Evolutionary conservation across 805 yeast species (phyloP), one percentile per base, ranked within the genome.

Genomic region (Myxozyma vanderwaltii): DNA sequence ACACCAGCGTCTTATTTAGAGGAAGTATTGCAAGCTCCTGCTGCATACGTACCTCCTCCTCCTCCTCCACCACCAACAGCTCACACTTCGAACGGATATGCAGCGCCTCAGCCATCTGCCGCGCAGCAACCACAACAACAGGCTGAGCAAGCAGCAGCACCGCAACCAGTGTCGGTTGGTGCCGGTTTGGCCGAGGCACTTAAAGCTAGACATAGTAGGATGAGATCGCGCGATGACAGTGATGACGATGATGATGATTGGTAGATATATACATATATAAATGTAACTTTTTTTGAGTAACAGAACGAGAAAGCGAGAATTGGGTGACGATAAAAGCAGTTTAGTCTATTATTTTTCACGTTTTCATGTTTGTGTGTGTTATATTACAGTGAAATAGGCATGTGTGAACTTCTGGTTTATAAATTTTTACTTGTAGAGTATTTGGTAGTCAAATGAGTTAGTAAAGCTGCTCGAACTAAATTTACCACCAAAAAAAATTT

Each of bases 1-100:
- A 92, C 94, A 12, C 99, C 99, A 13, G 86, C 94, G 23, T 88
- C 91, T n/a, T 94, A 91, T 71, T 83, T 92, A 69, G 84, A 77
- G 60, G 72, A 72, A 40, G 60, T 45, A 15, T 56, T 64, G 13
- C 45, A 67, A 3, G 56, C 68, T 5, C 59, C 67, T 5, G 68
- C 68, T 13, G 66, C 68, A 13, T 51, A 70, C 4, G 63, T 71
- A 4, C 61, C 65, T 1, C 66, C 68, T 7, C 66, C 75, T 3
- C 68, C 70, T 15, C 69, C 70, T 2, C 68, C 70, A 6, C 69
- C 67, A 26, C 63, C 69, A 6, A 44, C 56, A 8, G 51, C 10
- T 39, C 21, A 50, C 19, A 27, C 40, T 24, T 17, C 58, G 24
- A 63, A 59, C 24, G 63, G 64, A 13, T 55, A 49, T 24, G 51